Conservation (phyloP, 108 stramenopile species). For the Pelagomonas calceolata region DNA sequence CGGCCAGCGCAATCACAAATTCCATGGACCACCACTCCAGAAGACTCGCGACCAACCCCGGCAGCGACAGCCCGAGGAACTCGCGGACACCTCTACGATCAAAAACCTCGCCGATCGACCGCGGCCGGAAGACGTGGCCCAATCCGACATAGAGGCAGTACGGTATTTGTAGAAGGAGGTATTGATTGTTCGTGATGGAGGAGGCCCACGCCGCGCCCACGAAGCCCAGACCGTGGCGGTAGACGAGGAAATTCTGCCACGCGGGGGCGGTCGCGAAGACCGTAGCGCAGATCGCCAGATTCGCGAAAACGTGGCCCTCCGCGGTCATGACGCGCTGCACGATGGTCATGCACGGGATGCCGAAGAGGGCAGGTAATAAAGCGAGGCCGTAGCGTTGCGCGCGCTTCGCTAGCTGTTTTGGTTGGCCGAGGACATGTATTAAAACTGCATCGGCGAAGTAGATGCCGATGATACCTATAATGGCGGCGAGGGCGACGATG, state of each 20-base stretch:
- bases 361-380: not conserved
- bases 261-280: too few species aligned
- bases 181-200: not conserved
- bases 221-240: too few species aligned
- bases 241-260: too few species aligned
- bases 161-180: not conserved
- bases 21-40: conserved; percentile 1
- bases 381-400: not conserved
- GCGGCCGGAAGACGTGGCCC: not conserved
- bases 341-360: not conserved
- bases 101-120: not conserved
- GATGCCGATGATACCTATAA: not conserved
- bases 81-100: not conserved
- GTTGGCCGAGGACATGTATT: not conserved
- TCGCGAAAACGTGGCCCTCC: not conserved
- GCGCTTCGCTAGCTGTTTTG: not conserved
- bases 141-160: not conserved
- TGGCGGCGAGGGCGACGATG: too few species aligned
- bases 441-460: not conserved
- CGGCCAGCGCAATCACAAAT: not conserved
- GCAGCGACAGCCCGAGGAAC: not conserved
- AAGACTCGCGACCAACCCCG: not conserved
- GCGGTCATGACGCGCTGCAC: not conserved
- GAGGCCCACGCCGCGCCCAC: too few species aligned
- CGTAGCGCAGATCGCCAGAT: too few species aligned